Conservation (phyloP, 306 rosid genomes). For the Elaeagnus macrophylla region DNA sequence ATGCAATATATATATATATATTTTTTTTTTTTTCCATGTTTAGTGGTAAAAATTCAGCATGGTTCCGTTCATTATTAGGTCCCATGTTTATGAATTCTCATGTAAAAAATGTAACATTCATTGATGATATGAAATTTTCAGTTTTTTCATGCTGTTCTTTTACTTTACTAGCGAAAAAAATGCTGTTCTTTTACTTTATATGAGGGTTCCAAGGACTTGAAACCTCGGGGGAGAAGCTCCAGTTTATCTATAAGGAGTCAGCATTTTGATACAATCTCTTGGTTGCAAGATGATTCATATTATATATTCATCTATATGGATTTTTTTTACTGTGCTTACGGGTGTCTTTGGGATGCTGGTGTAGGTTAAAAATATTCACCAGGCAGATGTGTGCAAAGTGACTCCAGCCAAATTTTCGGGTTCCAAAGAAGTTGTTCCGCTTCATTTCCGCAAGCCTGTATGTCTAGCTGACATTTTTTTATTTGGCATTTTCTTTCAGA, state of each 20-base stretch:
- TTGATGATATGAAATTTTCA: no score
- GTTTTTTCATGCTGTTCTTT: no score
- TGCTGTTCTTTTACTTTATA: no score
- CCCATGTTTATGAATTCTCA: no score
- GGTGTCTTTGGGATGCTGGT: background rate
- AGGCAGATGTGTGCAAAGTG: conserved; percentile 77
- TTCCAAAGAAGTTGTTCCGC: conserved; percentile 77
- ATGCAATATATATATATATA: background rate
- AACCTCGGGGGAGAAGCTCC: no score
- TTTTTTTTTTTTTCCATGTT: background rate
- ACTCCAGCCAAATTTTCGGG: conserved; percentile 90
- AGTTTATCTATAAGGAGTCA: background rate
- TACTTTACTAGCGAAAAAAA: no score
- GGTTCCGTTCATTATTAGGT: no score
- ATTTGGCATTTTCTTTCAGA: no score
- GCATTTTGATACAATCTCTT: background rate
- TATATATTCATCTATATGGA: background rate
- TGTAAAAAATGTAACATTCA: no score
- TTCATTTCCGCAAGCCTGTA: conserved; percentile 55
- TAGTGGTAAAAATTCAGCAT: background rate
- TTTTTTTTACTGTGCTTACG: background rate
- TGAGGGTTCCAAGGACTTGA: no score
- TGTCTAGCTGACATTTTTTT: background rate
- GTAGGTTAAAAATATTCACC: conserved; percentile 67
- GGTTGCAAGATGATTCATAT: background rate